phyloP scores from a whole-genome alignment of 176 grass and related monocot genomes.

The Poa annua region DNA sequence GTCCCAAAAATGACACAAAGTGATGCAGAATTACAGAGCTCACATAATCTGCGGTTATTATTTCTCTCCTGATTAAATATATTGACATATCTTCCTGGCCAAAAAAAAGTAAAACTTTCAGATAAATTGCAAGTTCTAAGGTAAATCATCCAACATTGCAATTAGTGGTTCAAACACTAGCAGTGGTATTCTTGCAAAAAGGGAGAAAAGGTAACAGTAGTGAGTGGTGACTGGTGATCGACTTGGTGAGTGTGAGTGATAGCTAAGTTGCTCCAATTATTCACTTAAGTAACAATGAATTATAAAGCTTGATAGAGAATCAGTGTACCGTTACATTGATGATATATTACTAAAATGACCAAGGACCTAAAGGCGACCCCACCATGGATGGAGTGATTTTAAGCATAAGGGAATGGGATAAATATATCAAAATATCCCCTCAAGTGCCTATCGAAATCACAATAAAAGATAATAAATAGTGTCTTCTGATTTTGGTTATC shows the following conservation, averaged over 20 bases:
- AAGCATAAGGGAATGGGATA: not conserved
- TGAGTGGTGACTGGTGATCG: conserved; percentile 4
- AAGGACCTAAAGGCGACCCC: conserved; percentile 30
- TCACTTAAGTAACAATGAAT: conserved; percentile 33
- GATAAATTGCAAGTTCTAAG: not conserved
- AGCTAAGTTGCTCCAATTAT: conserved; percentile 46
- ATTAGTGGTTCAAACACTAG: conserved; percentile 39
- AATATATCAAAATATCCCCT: not conserved
- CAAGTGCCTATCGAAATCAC: not conserved
- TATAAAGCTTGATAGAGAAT: conserved; percentile 35
- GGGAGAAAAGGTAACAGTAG: not conserved
- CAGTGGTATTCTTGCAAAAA: not conserved
- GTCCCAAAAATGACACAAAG: too few species aligned
- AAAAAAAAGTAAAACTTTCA: not conserved
- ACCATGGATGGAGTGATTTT: not conserved
- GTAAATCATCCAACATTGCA: not conserved
- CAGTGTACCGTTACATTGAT: conserved; percentile 38
- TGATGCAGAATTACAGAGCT: not conserved
- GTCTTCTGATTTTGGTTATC: not conserved
- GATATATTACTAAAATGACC: conserved; percentile 19
- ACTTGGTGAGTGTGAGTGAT: conserved; percentile 25
- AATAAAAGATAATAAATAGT: not conserved
- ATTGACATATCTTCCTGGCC: not conserved
- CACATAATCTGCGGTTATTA: not conserved
- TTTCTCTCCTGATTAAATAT: not conserved